Conservation (phyloP, 2,329 filamentous ascomycete genomes). For the Fusarium sambucinum region DNA sequence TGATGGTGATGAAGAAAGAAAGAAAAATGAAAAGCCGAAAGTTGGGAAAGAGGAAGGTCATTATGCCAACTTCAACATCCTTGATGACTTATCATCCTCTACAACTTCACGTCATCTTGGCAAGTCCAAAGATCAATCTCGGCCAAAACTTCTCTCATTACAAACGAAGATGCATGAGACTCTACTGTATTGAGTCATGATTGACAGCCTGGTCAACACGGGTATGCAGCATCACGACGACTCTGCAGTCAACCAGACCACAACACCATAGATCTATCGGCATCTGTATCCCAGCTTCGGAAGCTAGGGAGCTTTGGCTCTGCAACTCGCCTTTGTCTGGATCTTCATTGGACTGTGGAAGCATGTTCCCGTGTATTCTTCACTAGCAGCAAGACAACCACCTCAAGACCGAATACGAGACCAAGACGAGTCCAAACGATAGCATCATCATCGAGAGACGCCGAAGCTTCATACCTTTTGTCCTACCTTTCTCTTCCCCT, state of each 20-base stretch:
- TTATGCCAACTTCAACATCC: background rate
- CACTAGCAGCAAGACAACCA: background rate
- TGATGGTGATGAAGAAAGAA: no score
- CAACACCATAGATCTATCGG: background rate
- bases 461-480: background rate
- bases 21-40: background rate
- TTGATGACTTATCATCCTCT: background rate
- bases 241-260: background rate
- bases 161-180: background rate
- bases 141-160: rapidly evolving
- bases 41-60: background rate
- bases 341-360: background rate
- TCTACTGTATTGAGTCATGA: background rate
- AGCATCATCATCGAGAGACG: no score
- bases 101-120: background rate
- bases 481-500: background rate
- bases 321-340: background rate
- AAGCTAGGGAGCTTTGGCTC: background rate
- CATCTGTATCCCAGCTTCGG: background rate
- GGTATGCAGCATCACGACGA: background rate
- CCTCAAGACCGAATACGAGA: background rate
- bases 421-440: background rate
- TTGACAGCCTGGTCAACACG: background rate
- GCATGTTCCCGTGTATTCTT: background rate
- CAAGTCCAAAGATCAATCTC: background rate